These are phyloP conservation scores for Myotisia sp. DNA, from an alignment of 2,329 filamentous ascomycete genomes.

Conservation along the genomic window DNA sequence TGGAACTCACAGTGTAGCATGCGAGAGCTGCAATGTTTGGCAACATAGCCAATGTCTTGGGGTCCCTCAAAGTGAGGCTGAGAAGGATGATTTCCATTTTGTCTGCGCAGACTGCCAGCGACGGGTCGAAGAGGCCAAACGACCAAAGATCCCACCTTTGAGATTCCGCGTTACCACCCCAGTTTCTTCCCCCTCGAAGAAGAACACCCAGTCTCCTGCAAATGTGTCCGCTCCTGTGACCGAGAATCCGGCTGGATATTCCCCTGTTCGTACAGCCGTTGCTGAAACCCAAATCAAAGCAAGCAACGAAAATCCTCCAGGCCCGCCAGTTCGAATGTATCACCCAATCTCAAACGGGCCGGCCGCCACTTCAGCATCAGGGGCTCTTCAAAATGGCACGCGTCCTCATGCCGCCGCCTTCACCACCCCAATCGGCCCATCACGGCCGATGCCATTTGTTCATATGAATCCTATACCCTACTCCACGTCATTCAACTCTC, in stretches of 20 bases:
- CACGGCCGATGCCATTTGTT: no score
- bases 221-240: background rate
- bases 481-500: constrained; percentile 19
- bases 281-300: no score
- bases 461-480: no score
- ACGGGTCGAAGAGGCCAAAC: constrained; percentile 47
- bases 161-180: constrained; percentile 43
- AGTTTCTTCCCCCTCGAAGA: constrained; percentile 29
- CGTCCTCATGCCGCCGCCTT: no score
- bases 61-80: constrained; percentile 63
- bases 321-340: no score
- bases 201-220: background rate
- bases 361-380: no score
- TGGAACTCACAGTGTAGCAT: constrained; percentile 83
- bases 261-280: no score
- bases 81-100: constrained; percentile 75
- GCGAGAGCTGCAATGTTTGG: constrained; percentile 89
- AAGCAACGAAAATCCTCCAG: no score
- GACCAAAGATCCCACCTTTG: constrained; percentile 47
- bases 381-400: no score
- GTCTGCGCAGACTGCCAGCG: constrained; percentile 65
- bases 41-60: constrained; percentile 88
- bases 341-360: no score
- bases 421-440: no score
- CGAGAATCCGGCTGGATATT: no score